Base-by-base conservation (phyloP, 2,329 filamentous ascomycete genomes). In the Hypoxylon sp. region DNA sequence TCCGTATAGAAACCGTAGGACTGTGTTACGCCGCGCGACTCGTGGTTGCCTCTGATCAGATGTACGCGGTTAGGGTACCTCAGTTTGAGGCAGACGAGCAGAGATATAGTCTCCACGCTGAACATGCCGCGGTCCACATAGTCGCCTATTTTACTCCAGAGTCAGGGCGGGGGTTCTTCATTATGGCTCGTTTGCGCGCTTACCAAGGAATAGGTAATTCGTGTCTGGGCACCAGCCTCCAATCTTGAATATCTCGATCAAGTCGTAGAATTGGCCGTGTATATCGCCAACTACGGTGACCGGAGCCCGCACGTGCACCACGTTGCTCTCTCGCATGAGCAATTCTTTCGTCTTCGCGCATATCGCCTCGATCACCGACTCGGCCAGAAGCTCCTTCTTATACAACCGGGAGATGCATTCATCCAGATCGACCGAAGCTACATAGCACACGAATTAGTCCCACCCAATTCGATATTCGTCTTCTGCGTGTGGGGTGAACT, bases 1-100 rank as follows among this genome's bases (percentile, higher is more conserved):
- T 99, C 96, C 21, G 96, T 98, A 78, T 99, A 99, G 82, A 99
- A 99, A 61, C 96, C 96, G 80, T 99, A 99, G 27, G 95, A 98
- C 80, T 99, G 96, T 9, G 96, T 99, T 57, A 99, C 96, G 74
- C 96, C 96, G 74, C 96, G 91, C 61, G 94, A 97, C 81, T 99
- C 96, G 82, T 99, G 96, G 81, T 99, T 99, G 72, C 96, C 96
- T 74, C 96, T 92, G 77, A 99, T 98, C 61, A 99, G 85, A 80
- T 97, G 93, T 59, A 99, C 94, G 77, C 96, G 92, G 76, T 96
- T 89, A 39, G 96, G 96, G 83, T 98, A 99, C 84, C 96, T 91
- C 70, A 99, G 86, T 81, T 99, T 99, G 70, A 99, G 86, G 82
- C 96, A 99, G 70, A 99, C 92, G 74, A 99, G 92, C 47, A 99